A percentile compares a stretch with the other conserved stretches of the same genome.
These are phyloP conservation scores for Populus davidiana DNA, from an alignment of 345 rosid species.

Conservation along the genomic window DNA sequence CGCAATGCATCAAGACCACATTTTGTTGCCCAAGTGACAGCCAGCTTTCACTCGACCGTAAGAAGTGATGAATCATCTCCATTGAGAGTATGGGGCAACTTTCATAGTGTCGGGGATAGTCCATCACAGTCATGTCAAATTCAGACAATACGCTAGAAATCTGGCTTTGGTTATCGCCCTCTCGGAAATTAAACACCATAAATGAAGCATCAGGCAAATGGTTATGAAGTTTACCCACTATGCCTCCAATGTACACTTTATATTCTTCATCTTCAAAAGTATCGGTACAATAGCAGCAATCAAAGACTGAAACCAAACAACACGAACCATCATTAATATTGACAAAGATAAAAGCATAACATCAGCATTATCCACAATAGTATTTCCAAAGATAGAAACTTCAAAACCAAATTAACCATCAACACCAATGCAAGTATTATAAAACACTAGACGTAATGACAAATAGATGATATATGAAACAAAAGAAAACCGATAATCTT, in stretches of 20 bases:
- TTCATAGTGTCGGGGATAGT: slow-evolving; percentile 72
- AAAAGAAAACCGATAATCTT: background rate
- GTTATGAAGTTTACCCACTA: slow-evolving; percentile 52
- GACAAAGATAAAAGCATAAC: background rate
- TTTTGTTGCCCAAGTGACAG: slow-evolving; percentile 57
- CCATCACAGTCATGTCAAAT: slow-evolving; percentile 76
- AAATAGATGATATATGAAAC: background rate
- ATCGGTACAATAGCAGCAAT: slow-evolving; percentile 61
- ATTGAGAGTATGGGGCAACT: slow-evolving; percentile 72
- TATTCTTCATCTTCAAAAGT: slow-evolving; percentile 51
- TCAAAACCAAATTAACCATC: background rate
- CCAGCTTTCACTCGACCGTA: slow-evolving; percentile 75
- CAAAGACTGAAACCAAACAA: slow-evolving; percentile 44
- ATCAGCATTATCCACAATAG: background rate
- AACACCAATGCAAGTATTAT: background rate
- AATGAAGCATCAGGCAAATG: slow-evolving; percentile 58
- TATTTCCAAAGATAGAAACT: background rate
- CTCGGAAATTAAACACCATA: slow-evolving; percentile 77
- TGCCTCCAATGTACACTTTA: slow-evolving; percentile 47
- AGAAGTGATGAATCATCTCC: slow-evolving; percentile 65
- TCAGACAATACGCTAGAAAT: slow-evolving; percentile 51
- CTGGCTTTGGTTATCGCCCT: slow-evolving; percentile 50
- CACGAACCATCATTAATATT: background rate
- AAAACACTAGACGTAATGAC: background rate
- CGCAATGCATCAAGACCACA: slow-evolving; percentile 64